Conservation (phyloP, 2,329 filamentous ascomycete genomes). For the Ophiostoma himal-ulmi region DNA sequence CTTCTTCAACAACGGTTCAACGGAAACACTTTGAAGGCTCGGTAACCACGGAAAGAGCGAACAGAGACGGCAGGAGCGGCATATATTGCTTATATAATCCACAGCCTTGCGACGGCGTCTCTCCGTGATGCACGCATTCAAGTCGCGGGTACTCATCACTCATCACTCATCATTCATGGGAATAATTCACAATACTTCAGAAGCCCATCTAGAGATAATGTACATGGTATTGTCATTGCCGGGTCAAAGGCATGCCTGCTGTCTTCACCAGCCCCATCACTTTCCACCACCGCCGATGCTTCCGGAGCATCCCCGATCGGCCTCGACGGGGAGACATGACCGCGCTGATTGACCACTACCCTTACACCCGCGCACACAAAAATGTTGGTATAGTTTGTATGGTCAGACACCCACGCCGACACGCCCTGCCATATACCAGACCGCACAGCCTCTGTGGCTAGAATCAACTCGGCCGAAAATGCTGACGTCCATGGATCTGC, state of each 20-base stretch:
- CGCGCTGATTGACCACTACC: slow-evolving; percentile 41
- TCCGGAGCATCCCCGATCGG: not conserved
- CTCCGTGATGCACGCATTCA: not conserved
- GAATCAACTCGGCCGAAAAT: slow-evolving; percentile 47
- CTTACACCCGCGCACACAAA: slow-evolving; percentile 32
- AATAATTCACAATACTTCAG: not conserved
- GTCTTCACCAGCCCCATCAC: not conserved
- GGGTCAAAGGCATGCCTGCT: not conserved
- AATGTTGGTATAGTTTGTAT: slow-evolving; percentile 43
- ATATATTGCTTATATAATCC: not conserved
- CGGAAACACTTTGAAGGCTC: no score
- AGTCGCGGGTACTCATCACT: not conserved
- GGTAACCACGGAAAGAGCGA: not conserved
- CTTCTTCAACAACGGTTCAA: not conserved
- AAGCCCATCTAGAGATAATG: not conserved
- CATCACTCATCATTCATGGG: not conserved
- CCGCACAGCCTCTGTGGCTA: slow-evolving; percentile 29
- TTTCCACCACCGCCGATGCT: not conserved
- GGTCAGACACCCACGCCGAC: slow-evolving; percentile 44
- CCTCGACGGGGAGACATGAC: slow-evolving; percentile 16
- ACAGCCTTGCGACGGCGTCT: not conserved
- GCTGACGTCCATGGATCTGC: slow-evolving; percentile 40
- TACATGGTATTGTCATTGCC: not conserved
- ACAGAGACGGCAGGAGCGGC: not conserved
- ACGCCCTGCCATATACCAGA: slow-evolving; percentile 23